Evolutionary conservation across 176 grass and related monocot species (phyloP).

Genomic region (sorghum (Sorghum bicolor)): Sorghum_bicolor_NCBIv3 NC_012878.2:53629501-53630000

Average conservation of each 20-base stretch:
- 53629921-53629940: background rate
- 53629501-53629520: constrained; percentile 63
- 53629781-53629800: background rate
- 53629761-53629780: background rate
- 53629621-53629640: background rate
- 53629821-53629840: background rate
- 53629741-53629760: background rate
- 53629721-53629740: background rate
- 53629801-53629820: background rate
- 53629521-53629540: constrained; percentile 58
- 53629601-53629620: background rate
- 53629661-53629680: background rate
- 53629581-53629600: background rate
- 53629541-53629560: background rate
- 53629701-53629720: background rate
- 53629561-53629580: background rate
- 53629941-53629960: background rate
- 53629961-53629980: background rate
- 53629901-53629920: background rate
- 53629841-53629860: too few relatives aligned
- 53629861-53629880: too few relatives aligned
- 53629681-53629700: background rate
- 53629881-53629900: background rate
- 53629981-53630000: background rate
- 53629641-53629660: constrained; percentile 8